These are phyloP conservation scores for Tephrocybe sp. DNA, from an alignment of 768 basidiomycete species.

Conservation along the genomic window DNA sequence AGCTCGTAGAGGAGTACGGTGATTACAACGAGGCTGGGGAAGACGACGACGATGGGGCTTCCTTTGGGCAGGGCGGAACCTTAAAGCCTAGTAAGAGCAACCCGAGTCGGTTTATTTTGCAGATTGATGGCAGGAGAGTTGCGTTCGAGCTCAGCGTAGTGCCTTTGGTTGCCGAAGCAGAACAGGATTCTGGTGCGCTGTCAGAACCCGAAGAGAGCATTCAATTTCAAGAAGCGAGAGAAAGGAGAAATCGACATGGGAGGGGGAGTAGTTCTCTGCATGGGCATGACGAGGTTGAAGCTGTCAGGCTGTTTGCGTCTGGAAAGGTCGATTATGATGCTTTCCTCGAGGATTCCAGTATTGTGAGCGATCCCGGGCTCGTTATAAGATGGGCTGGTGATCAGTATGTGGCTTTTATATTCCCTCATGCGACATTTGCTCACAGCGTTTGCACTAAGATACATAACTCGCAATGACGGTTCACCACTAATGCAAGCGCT, in stretches of 20 bases:
- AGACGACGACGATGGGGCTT: constrained; percentile 16
- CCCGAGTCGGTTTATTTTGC: constrained; percentile 60
- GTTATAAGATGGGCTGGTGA: constrained; percentile 72
- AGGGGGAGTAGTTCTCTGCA: constrained; percentile 17
- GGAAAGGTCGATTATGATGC: constrained; percentile 60
- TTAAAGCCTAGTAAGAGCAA: constrained; percentile 60
- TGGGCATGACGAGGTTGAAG: constrained; percentile 49
- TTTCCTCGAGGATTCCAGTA: constrained; percentile 62
- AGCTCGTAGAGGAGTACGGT: constrained; percentile 22
- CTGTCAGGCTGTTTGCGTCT: constrained; percentile 52
- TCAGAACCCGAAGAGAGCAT: constrained; percentile 17
- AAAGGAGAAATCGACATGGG: constrained; percentile 24
- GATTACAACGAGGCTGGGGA: constrained; percentile 7
- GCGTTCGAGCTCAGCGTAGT: constrained; percentile 77
- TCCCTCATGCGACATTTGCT: background rate
- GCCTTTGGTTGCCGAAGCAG: constrained; percentile 25
- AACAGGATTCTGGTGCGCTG: constrained; percentile 12
- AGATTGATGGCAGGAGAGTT: constrained; percentile 55
- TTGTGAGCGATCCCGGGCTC: constrained; percentile 62
- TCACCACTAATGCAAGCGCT: constrained; percentile 78
- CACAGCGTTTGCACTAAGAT: constrained; percentile 42
- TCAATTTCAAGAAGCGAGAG: constrained; percentile 14
- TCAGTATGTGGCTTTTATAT: constrained; percentile 45
- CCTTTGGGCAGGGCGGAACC: constrained; percentile 51
- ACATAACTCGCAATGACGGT: constrained; percentile 72